Conservation (phyloP, 2,329 filamentous ascomycete genomes). For the Drechslerella coelobrocha region DNA sequence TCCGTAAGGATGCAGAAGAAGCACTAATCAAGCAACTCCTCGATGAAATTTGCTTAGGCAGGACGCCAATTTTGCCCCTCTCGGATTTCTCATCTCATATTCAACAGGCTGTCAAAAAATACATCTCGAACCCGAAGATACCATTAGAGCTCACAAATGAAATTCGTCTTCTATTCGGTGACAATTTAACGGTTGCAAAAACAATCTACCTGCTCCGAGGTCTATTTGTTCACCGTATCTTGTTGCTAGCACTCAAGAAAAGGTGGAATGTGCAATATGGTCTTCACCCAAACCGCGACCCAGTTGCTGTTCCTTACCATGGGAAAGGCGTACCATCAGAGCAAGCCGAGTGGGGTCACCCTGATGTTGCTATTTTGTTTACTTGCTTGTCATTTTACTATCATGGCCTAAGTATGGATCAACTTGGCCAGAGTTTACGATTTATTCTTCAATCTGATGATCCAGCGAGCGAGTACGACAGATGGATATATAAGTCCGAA, state of each 20-base stretch:
- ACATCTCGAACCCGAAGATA: conserved; percentile 55
- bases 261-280: conserved; percentile 73
- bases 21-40: conserved; percentile 59
- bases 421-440: conserved; percentile 63
- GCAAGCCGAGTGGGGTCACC: conserved; percentile 72
- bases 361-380: conserved; percentile 70
- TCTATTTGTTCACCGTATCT: conserved; percentile 67
- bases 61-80: conserved; percentile 56
- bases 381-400: conserved; percentile 75
- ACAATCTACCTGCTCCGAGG: conserved; percentile 68
- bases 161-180: conserved; percentile 56
- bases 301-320: conserved; percentile 71
- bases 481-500: conserved; percentile 60
- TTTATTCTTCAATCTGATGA: conserved; percentile 66
- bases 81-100: conserved; percentile 54
- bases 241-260: conserved; percentile 67
- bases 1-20: conserved; percentile 62
- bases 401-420: conserved; percentile 62
- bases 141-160: conserved; percentile 40
- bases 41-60: conserved; percentile 58
- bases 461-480: conserved; percentile 65
- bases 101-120: conserved; percentile 55
- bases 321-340: conserved; percentile 71
- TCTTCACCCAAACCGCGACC: conserved; percentile 64
- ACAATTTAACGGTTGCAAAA: conserved; percentile 53